phyloP scores from a whole-genome alignment of 768 basidiomycete genomes.

The Boletus barrowsii region DNA sequence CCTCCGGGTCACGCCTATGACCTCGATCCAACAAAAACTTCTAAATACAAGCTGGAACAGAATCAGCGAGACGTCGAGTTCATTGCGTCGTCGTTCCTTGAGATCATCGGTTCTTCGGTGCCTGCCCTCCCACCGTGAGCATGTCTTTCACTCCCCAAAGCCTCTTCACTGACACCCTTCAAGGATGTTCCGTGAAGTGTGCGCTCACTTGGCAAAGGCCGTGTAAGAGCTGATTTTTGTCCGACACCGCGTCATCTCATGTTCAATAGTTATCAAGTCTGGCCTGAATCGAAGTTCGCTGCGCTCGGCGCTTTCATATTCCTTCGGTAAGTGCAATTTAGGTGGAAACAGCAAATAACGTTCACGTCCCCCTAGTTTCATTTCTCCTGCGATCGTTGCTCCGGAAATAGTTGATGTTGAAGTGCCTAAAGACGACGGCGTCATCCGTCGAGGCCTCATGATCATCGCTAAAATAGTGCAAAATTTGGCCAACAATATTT shows the following conservation, averaged over 20 bases:
- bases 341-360: background rate
- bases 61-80: constrained; percentile 72
- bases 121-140: constrained; percentile 73
- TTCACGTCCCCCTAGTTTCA: constrained; percentile 55
- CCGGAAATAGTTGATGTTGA: constrained; percentile 85
- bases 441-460: constrained; percentile 76
- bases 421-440: constrained; percentile 57
- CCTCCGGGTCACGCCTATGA: constrained; percentile 76
- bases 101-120: constrained; percentile 68
- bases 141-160: background rate
- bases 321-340: constrained; percentile 51
- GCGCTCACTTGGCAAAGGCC: constrained; percentile 70
- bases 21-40: constrained; percentile 64
- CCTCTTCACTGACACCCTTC: background rate
- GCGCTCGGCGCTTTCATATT: constrained; percentile 92
- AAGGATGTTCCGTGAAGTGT: constrained; percentile 86
- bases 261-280: constrained; percentile 50
- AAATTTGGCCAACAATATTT: constrained; percentile 90
- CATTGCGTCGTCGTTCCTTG: constrained; percentile 72
- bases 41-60: constrained; percentile 56
- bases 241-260: constrained; percentile 12
- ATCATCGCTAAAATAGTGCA: constrained; percentile 90
- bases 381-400: constrained; percentile 85
- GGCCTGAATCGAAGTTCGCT: constrained; percentile 78
- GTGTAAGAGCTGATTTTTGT: constrained; percentile 53